phyloP scores from a whole-genome alignment of 2,329 filamentous ascomycete genomes.

The Penicillium paneum region DNA sequence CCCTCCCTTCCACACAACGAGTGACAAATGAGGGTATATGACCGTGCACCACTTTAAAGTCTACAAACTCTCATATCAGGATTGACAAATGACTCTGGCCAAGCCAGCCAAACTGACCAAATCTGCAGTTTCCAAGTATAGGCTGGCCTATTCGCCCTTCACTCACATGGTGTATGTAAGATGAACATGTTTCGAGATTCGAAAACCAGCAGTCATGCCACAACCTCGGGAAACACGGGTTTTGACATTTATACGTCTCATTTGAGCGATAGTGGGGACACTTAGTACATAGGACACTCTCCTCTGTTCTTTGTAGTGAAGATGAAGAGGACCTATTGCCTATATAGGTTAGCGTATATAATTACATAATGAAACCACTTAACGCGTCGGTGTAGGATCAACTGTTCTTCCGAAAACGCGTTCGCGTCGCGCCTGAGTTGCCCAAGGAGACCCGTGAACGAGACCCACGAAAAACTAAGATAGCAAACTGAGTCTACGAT shows the following conservation, averaged over 20 bases:
- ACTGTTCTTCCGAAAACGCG: conserved; percentile 18
- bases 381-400: conserved; percentile 29
- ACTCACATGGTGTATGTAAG: background rate
- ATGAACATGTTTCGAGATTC: background rate
- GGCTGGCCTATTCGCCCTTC: background rate
- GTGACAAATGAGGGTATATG: background rate
- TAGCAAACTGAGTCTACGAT: conserved; percentile 8
- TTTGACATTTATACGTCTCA: background rate
- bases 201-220: background rate
- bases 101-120: background rate
- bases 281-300: background rate
- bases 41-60: background rate
- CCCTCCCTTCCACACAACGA: background rate
- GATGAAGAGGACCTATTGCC: background rate
- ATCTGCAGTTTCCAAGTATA: background rate
- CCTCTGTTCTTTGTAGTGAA: background rate
- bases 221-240: background rate
- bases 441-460: conserved; percentile 20
- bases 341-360: background rate
- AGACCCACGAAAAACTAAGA: conserved; percentile 19
- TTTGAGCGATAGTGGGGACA: background rate
- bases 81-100: background rate
- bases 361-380: conserved; percentile 31
- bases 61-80: background rate
- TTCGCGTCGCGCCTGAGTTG: conserved; percentile 27